Percentiles rank a stretch among this genome's conserved stretches.
These are phyloP conservation scores for Lophiostoma macrostomum DNA, from an alignment of 495 filamentous ascomycete species.

Conservation along the genomic window DNA sequence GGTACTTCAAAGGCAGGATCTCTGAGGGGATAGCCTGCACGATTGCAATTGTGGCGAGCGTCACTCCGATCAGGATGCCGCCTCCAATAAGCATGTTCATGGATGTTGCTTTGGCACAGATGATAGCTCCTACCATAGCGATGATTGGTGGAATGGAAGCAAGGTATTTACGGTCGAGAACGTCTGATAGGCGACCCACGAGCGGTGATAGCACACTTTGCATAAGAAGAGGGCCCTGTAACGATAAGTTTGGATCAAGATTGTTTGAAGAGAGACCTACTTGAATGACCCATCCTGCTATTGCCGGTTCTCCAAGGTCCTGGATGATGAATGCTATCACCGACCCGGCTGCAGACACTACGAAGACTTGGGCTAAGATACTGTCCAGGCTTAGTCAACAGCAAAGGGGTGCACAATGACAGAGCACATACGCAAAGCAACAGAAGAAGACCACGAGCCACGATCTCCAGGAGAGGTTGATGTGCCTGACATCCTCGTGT, in stretches of 20 bases:
- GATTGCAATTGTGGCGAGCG: conserved; percentile 52
- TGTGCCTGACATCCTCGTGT: conserved; percentile 25
- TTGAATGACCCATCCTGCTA: conserved; percentile 55
- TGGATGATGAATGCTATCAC: conserved; percentile 56
- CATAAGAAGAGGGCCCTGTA: conserved; percentile 43
- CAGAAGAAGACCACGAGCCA: conserved; percentile 40
- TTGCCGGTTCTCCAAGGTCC: conserved; percentile 49
- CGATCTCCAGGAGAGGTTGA: conserved; percentile 36
- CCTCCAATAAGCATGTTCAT: conserved; percentile 56
- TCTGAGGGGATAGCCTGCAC: conserved; percentile 55
- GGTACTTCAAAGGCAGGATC: conserved; percentile 54
- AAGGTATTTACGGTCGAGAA: conserved; percentile 52
- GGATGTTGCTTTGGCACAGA: conserved; percentile 53
- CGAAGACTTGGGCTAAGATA: conserved; percentile 47
- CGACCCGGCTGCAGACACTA: conserved; percentile 54
- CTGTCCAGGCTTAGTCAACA: conserved; percentile 1
- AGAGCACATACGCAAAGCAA: conserved; percentile 32
- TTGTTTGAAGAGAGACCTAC: background rate
- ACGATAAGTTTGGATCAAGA: conserved; percentile 21
- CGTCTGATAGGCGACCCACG: conserved; percentile 54
- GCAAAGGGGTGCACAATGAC: background rate
- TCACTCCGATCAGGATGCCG: conserved; percentile 54
- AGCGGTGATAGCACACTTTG: conserved; percentile 54
- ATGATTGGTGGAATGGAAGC: conserved; percentile 50
- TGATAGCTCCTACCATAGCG: conserved; percentile 51